Conservation (phyloP, 257 asterid genomes). For the Nicotiana tabacum region DNA sequence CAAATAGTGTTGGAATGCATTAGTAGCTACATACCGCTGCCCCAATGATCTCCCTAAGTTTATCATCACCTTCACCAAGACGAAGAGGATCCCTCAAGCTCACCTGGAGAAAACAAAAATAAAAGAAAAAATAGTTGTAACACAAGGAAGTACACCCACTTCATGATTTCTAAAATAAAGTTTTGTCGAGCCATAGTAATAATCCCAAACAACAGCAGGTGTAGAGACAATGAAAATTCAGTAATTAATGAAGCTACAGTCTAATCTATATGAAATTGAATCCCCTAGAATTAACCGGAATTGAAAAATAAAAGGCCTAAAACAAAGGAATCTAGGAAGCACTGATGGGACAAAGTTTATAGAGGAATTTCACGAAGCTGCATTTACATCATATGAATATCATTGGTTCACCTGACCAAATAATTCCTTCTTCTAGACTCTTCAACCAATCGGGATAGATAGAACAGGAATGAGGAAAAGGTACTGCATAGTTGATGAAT, state of each 20-base stretch:
- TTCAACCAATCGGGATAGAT: not conserved
- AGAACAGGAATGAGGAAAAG: not conserved
- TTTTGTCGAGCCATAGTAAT: not conserved
- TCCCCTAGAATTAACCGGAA: not conserved
- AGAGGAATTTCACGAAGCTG: not conserved
- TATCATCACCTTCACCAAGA: conserved; percentile 63
- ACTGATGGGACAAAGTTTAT: not conserved
- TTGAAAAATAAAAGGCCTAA: not conserved
- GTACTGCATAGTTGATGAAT: not conserved
- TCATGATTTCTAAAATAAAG: not conserved
- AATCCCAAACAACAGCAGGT: not conserved
- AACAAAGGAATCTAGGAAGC: not conserved
- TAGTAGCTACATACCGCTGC: conserved; percentile 53
- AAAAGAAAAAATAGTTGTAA: not conserved
- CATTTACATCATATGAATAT: not conserved
- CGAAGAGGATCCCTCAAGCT: conserved; percentile 96
- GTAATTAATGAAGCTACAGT: not conserved
- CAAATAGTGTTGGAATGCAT: not conserved
- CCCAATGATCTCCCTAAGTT: conserved; percentile 69
- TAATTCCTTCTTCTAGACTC: not conserved
- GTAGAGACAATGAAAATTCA: not conserved
- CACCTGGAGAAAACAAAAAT: conserved; percentile 45
- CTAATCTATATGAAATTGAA: not conserved
- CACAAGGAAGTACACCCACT: not conserved
- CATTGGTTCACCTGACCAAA: not conserved